These are phyloP conservation scores for Sporothrix protearum DNA, from an alignment of 2,329 filamentous ascomycete genomes.

Conservation along the genomic window DNA sequence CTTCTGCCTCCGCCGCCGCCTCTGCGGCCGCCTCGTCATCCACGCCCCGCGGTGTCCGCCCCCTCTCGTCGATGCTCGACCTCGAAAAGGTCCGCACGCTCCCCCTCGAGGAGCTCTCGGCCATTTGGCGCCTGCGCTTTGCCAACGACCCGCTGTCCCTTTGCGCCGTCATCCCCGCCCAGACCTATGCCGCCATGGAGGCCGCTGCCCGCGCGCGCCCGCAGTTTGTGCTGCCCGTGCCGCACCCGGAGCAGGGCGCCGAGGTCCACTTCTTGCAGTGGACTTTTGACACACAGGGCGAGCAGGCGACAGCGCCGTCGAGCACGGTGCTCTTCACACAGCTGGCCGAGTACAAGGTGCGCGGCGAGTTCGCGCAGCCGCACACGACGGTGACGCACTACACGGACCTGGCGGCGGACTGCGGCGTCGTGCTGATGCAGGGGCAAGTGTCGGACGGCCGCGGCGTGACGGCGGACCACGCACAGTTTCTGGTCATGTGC, in stretches of 20 bases:
- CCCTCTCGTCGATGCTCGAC: slow-evolving; percentile 62
- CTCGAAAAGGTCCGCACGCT: slow-evolving; percentile 71
- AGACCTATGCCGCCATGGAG: slow-evolving; percentile 71
- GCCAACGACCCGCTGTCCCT: slow-evolving; percentile 68
- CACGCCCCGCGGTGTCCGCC: slow-evolving; percentile 35
- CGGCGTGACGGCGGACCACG: slow-evolving; percentile 75
- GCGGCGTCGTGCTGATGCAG: slow-evolving; percentile 80
- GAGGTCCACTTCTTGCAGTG: slow-evolving; percentile 98
- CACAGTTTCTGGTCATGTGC: slow-evolving; percentile 87
- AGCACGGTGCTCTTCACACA: slow-evolving; percentile 88
- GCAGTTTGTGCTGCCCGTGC: slow-evolving; percentile 86
- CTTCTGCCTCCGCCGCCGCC: not conserved
- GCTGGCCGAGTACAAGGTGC: slow-evolving; percentile 85
- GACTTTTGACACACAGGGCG: slow-evolving; percentile 64
- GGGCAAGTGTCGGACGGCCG: slow-evolving; percentile 72
- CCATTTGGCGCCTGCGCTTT: slow-evolving; percentile 87
- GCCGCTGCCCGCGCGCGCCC: slow-evolving; percentile 69
- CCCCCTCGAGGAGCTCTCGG: slow-evolving; percentile 75
- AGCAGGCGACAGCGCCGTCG: slow-evolving; percentile 47
- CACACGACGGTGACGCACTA: slow-evolving; percentile 95
- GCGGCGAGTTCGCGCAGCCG: slow-evolving; percentile 83
- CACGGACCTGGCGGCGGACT: slow-evolving; percentile 68
- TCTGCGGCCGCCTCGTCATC: slow-evolving; percentile 32
- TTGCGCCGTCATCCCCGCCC: slow-evolving; percentile 74
- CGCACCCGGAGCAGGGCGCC: slow-evolving; percentile 63